phyloP scores from a whole-genome alignment of 768 basidiomycete genomes.

The Aureoboletus auriporus region DNA sequence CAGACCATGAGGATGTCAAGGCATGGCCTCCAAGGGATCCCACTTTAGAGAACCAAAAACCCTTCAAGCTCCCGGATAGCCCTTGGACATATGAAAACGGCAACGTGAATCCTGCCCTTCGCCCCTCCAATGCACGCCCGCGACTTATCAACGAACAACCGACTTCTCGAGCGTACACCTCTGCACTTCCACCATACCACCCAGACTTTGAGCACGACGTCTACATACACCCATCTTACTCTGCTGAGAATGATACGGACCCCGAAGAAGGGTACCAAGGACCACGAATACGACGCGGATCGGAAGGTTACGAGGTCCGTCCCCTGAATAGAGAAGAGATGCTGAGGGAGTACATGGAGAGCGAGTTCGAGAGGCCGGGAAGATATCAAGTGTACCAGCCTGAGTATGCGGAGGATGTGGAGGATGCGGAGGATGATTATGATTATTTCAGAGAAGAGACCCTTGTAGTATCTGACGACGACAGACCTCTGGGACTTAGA shows the following conservation, averaged over 20 bases:
- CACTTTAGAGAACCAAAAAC: conserved; percentile 29
- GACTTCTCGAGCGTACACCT: conserved; percentile 33
- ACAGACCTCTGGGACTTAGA: conserved; percentile 16
- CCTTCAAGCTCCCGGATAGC: conserved; percentile 49
- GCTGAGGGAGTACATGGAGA: conserved; percentile 52
- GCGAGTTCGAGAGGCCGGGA: conserved; percentile 50
- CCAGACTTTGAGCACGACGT: conserved; percentile 53
- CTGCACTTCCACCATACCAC: conserved; percentile 70
- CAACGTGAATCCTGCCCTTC: conserved; percentile 69
- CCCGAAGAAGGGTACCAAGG: conserved; percentile 30
- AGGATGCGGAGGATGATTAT: conserved; percentile 39
- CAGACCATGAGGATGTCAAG: conserved; percentile 34
- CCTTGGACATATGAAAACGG: conserved; percentile 89
- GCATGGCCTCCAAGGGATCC: conserved; percentile 80
- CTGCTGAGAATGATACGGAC: conserved; percentile 21
- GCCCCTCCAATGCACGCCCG: conserved; percentile 51
- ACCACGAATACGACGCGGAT: conserved; percentile 61
- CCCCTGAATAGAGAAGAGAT: conserved; percentile 60
- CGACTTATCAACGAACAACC: conserved; percentile 26
- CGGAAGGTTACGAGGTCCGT: conserved; percentile 79
- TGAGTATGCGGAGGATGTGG: conserved; percentile 35
- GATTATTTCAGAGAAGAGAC: conserved; percentile 12
- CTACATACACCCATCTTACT: conserved; percentile 17
- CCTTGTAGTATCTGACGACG: conserved; percentile 14
- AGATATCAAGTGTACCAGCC: conserved; percentile 70